Evolutionary conservation across 1,139 yeast species (phyloP), one percentile per base, ranked within the genome.

Genomic region (Barnettozyma hawaiiensis): DNA sequence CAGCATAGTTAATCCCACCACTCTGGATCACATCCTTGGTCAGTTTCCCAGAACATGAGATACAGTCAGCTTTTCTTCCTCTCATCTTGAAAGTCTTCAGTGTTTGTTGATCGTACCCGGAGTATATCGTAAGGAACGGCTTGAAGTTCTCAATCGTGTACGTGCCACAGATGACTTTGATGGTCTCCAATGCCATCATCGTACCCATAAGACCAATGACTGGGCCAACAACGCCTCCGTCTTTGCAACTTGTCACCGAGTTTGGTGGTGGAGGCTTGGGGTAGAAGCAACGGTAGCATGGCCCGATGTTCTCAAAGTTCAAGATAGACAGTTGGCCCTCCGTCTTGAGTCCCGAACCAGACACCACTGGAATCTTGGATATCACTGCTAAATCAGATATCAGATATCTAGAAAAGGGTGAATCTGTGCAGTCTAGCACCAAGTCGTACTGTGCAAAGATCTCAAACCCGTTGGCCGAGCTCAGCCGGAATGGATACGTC

Each of bases 221-320:
- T 0, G 98, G 96, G 0, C 98, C 98, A 19, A 94, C 63, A 1
- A 94, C 95, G 4, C 99, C 99, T 3, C 96, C 96, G 61, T 89
- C 97, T 9, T 87, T 78, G 57, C 99, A 94, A 0, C 95, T 76
- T 0, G 90, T 75, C 0, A 90, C 89, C 2, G 86, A 71, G 43
- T 77, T 80, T 1, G 96, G 85, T 0, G 94, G 81, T 0, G 99
- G 97, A 0, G 98, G 96, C 11, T 67, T 68, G 0, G 98, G 97
- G 54, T 85, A 87, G 61, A 90, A 79, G 58, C 99, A 94, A 49
- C 99, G 69, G 58, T 94, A 94, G 60, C 99, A 94, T 0, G 98
- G 98, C 0, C 97, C 97, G 4, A 52, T 49, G 29, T 70, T 67
- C n/a, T 66, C 59, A 56, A 71, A 87, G 60, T 90, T 87, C 47